phyloP scores from a whole-genome alignment of 176 grass and related monocot genomes.

The Rhynchospora breviuscula region DNA sequence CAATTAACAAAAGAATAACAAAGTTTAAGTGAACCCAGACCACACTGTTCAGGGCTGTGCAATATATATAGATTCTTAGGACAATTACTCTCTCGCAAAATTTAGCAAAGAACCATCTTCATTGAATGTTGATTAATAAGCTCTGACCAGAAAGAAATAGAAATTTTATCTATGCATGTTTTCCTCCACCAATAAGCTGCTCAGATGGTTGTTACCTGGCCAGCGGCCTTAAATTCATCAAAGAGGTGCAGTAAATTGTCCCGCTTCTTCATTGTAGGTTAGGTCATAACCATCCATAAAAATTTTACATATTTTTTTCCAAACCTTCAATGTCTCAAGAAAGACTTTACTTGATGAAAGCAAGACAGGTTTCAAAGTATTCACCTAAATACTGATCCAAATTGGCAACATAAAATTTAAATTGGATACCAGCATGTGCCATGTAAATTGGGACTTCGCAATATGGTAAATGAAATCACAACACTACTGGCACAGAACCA shows the following conservation, averaged over 20 bases:
- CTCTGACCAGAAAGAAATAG: not conserved
- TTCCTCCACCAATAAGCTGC: too few species aligned
- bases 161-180: too few species aligned
- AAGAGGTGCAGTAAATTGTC: too few species aligned
- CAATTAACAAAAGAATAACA: conserved; percentile 24
- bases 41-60: not conserved
- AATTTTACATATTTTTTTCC: too few species aligned
- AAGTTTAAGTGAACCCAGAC: not conserved
- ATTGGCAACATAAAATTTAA: not conserved
- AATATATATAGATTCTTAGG: not conserved
- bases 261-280: too few species aligned
- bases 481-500: not conserved
- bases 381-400: not conserved
- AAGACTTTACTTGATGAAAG: too few species aligned
- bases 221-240: too few species aligned
- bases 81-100: not conserved
- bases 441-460: not conserved
- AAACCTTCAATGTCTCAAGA: too few species aligned
- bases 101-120: not conserved
- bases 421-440: not conserved
- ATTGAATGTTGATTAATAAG: not conserved
- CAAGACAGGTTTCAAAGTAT: too few species aligned
- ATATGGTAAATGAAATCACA: not conserved
- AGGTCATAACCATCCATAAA: too few species aligned
- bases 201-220: too few species aligned